A percentile compares a stretch with the other conserved stretches of the same genome.
Evolutionary conservation across 2,329 filamentous ascomycete genomes (phyloP).

Genomic region (Blastomyces parvus): DNA sequence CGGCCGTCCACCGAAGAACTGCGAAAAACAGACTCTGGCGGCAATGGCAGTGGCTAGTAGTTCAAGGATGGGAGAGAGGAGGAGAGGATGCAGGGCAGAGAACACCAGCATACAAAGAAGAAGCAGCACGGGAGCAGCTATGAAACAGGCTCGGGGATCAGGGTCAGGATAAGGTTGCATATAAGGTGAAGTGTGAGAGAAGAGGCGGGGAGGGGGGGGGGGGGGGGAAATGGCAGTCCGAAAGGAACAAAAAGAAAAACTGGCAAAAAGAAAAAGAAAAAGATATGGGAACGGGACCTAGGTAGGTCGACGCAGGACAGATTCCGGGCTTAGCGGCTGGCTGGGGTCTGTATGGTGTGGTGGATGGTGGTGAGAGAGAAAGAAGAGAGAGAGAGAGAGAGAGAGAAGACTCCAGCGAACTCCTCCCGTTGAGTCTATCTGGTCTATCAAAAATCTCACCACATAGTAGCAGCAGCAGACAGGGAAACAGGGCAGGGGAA

Average conservation of each 20-base stretch:
- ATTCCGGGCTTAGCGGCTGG: not conserved
- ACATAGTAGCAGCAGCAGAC: not conserved
- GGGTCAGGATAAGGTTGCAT: slow-evolving; percentile 1
- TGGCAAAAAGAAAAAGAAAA: slow-evolving; percentile 14
- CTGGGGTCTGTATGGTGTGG: slow-evolving; percentile 5
- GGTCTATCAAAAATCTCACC: slow-evolving; percentile 2
- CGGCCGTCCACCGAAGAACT: slow-evolving; percentile 12
- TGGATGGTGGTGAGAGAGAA: not conserved
- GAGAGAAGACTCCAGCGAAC: no score
- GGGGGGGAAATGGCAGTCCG: no score
- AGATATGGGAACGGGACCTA: not conserved
- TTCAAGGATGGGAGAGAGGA: not conserved
- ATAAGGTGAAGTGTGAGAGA: not conserved
- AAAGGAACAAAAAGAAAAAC: slow-evolving; percentile 13
- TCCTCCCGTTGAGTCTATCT: no score
- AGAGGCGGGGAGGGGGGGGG: no score
- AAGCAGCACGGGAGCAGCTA: not conserved
- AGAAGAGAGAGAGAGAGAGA: no score
- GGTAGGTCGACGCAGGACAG: not conserved
- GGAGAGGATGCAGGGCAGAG: not conserved
- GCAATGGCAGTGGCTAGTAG: slow-evolving; percentile 16
- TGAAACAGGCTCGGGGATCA: not conserved
- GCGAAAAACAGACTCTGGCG: slow-evolving; percentile 22
- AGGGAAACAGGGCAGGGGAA: not conserved
- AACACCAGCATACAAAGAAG: not conserved